phyloP scores from a whole-genome alignment of 805 yeast species.

The Blastobotrys attinorum region DNA sequence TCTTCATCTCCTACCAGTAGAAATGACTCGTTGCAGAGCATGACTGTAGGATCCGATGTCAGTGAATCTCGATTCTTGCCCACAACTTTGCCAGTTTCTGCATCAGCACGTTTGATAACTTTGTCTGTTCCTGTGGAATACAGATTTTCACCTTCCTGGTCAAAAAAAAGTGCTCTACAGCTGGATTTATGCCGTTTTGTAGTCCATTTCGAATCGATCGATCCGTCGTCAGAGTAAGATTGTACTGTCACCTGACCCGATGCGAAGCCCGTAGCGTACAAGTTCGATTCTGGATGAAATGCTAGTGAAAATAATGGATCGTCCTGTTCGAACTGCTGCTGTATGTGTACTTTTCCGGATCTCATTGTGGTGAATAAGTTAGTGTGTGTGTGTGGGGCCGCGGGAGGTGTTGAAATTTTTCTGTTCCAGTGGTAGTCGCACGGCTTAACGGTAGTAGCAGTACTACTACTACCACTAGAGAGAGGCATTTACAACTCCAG shows the following conservation, averaged over 20 bases:
- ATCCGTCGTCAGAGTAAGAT: conserved; percentile 42
- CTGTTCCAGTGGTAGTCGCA: no score
- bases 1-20: conserved; percentile 49
- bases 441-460: no score
- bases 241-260: conserved; percentile 67
- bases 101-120: conserved; percentile 62
- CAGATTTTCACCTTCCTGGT: conserved; percentile 47
- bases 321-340: conserved; percentile 13
- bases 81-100: conserved; percentile 68
- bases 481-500: no score
- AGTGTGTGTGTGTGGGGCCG: no score
- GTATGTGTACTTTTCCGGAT: background rate
- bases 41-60: conserved; percentile 21
- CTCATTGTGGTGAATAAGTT: no score
- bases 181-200: conserved; percentile 88
- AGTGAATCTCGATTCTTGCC: conserved; percentile 37
- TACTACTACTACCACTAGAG: no score
- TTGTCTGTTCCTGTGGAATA: conserved; percentile 76
- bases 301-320: conserved; percentile 58
- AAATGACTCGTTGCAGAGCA: conserved; percentile 27
- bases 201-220: conserved; percentile 47
- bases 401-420: no score
- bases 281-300: conserved; percentile 66
- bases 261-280: conserved; percentile 66
- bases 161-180: conserved; percentile 65